These are phyloP conservation scores for Cutaneotrichosporon mucoides DNA, from an alignment of 1,284 basidiomycete species.

Conservation along the genomic window DNA sequence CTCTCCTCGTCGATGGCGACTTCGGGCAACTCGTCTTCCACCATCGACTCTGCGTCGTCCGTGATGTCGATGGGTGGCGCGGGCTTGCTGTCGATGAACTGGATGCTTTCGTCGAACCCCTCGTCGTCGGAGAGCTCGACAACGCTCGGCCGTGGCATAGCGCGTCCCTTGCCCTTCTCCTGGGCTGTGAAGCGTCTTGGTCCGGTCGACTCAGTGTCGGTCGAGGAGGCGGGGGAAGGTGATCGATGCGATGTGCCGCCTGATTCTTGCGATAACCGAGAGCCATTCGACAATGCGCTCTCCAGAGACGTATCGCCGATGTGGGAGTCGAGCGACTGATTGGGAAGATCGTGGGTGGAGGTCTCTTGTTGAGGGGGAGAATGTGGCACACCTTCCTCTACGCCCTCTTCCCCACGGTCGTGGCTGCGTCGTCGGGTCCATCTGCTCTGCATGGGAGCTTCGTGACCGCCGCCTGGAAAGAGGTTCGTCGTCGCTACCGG, in stretches of 20 bases:
- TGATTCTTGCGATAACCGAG: too few relatives aligned
- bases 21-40: slow-evolving; percentile 1
- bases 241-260: background rate
- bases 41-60: background rate
- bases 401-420: too few relatives aligned
- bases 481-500: slow-evolving; percentile 7
- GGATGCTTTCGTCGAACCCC: slow-evolving; percentile 12
- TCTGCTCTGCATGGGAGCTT: background rate
- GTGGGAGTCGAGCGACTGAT: too few relatives aligned
- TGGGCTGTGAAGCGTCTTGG: slow-evolving; percentile 22
- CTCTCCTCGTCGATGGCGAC: slow-evolving; percentile 11
- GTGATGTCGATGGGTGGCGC: slow-evolving; percentile 1
- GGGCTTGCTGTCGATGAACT: slow-evolving; percentile 5
- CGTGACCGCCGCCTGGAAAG: background rate
- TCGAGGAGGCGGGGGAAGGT: background rate
- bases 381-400: background rate
- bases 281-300: too few relatives aligned
- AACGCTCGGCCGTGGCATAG: background rate
- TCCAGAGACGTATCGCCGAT: background rate
- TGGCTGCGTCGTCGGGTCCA: background rate
- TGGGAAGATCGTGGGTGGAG: too few relatives aligned
- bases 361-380: too few relatives aligned
- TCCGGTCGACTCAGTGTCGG: background rate
- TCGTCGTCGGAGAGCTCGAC: slow-evolving; percentile 10
- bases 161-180: slow-evolving; percentile 26